A percentile compares a stretch with the other conserved stretches of the same genome.
These are phyloP conservation scores for Globisporangium spinosum DNA, from an alignment of 352 stramenopile genomes.

Conservation along the genomic window DNA sequence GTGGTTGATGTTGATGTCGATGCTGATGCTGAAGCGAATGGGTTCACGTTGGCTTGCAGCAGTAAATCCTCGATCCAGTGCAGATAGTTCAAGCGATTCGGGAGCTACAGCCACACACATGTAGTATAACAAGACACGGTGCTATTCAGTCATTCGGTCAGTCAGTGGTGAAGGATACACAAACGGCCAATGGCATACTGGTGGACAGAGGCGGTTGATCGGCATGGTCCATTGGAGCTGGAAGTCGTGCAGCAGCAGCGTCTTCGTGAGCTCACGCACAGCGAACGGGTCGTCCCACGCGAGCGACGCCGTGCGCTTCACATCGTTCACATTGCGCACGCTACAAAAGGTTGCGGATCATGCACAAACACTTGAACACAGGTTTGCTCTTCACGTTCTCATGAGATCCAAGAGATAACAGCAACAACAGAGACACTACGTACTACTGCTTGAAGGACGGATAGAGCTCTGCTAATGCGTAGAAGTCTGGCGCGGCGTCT, in stretches of 20 bases:
- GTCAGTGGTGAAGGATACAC: background rate
- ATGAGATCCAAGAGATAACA: background rate
- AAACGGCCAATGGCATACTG: constrained; percentile 50
- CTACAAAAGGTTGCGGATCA: constrained; percentile 20
- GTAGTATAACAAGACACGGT: background rate
- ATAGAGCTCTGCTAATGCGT: constrained; percentile 58
- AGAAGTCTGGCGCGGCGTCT: constrained; percentile 66
- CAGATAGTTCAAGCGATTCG: constrained; percentile 94
- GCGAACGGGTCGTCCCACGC: constrained; percentile 78
- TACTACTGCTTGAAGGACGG: constrained; percentile 64
- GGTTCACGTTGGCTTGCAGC: constrained; percentile 29
- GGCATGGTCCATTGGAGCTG: constrained; percentile 88
- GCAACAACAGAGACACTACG: constrained; percentile 14
- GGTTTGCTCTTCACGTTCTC: background rate
- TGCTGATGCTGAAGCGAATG: constrained; percentile 17
- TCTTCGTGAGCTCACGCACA: constrained; percentile 84
- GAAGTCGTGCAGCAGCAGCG: constrained; percentile 92
- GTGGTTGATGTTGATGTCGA: background rate
- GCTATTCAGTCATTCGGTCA: background rate
- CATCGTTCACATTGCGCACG: constrained; percentile 59
- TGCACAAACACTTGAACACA: background rate
- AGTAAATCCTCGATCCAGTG: constrained; percentile 95
- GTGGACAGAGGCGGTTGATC: constrained; percentile 91
- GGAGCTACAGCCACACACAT: constrained; percentile 37
- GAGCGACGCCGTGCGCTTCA: constrained; percentile 49